Conservation (phyloP, 2,329 filamentous ascomycete genomes). For the Cryphonectria naterciae region DNA sequence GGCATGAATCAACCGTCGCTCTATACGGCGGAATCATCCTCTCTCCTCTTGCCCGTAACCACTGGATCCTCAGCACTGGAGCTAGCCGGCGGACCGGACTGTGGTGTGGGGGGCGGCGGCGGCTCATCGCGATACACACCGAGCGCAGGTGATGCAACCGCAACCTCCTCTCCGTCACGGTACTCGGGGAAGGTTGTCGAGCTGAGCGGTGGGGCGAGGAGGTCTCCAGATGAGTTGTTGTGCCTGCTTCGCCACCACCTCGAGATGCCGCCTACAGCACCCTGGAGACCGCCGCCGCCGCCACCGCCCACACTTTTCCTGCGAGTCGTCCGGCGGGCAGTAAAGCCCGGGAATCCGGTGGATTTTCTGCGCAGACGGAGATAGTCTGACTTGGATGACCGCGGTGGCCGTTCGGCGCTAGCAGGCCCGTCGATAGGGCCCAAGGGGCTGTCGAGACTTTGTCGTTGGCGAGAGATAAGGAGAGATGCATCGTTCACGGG, state of each 20-base stretch:
- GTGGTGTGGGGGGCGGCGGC: background rate
- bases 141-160: constrained; percentile 10
- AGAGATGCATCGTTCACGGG: constrained; percentile 45
- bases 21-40: constrained; percentile 30
- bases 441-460: constrained; percentile 37
- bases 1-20: constrained; percentile 7
- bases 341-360: constrained; percentile 65
- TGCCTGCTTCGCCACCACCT: constrained; percentile 53
- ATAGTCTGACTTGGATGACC: constrained; percentile 19
- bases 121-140: constrained; percentile 19
- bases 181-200: constrained; percentile 27
- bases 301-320: constrained; percentile 40
- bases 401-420: constrained; percentile 18
- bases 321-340: constrained; percentile 51
- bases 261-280: constrained; percentile 56
- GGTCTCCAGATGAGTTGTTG: constrained; percentile 19
- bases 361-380: constrained; percentile 58
- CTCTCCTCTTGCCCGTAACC: constrained; percentile 21
- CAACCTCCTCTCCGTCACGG: constrained; percentile 28
- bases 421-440: constrained; percentile 9
- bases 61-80: constrained; percentile 1
- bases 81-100: background rate
- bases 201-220: constrained; percentile 12
- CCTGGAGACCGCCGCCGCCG: constrained; percentile 48
- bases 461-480: constrained; percentile 40